Conservation (phyloP, 2,329 filamentous ascomycete species). For the Lecanicillium sp. region DNA sequence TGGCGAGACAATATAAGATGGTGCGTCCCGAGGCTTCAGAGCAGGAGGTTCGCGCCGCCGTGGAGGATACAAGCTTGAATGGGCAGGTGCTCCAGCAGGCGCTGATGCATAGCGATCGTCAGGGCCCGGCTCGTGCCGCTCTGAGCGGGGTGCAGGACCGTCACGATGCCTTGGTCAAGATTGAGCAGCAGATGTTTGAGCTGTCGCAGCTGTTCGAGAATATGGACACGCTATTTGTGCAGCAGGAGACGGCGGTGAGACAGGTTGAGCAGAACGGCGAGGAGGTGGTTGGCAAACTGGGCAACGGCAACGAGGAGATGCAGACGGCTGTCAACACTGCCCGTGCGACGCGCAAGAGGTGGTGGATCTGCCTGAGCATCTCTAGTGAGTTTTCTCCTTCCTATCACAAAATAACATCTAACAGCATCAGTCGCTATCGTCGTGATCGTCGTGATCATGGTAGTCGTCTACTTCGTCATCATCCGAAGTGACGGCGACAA, state of each 20-base stretch:
- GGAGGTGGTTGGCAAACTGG: constrained; percentile 75
- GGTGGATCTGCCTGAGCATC: constrained; percentile 91
- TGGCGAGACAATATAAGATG: constrained; percentile 84
- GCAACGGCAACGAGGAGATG: constrained; percentile 79
- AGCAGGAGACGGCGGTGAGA: constrained; percentile 73
- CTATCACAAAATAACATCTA: constrained; percentile 13
- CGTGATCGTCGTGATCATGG: constrained; percentile 40
- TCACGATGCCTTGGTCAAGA: constrained; percentile 82
- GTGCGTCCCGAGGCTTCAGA: constrained; percentile 75
- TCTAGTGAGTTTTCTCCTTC: constrained; percentile 45
- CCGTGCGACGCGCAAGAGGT: constrained; percentile 75
- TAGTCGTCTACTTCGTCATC: constrained; percentile 40
- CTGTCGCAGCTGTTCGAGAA: constrained; percentile 83
- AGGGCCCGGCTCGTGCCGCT: constrained; percentile 72
- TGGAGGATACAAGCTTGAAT: constrained; percentile 61
- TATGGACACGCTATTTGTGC: constrained; percentile 74
- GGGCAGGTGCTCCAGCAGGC: constrained; percentile 84
- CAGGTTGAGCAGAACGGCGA: constrained; percentile 83
- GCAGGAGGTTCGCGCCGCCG: constrained; percentile 67
- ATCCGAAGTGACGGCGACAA: constrained; percentile 19
- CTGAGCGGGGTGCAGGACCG: constrained; percentile 74
- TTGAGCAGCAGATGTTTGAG: constrained; percentile 83
- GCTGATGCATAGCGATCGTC: constrained; percentile 71
- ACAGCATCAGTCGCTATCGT: constrained; percentile 40
- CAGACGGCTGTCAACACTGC: constrained; percentile 73